A percentile compares a stretch with the other conserved stretches of the same genome.
These are phyloP conservation scores for Silene noctiflora DNA, from an alignment of 179 eudicot genomes.

Conservation along the genomic window DNA sequence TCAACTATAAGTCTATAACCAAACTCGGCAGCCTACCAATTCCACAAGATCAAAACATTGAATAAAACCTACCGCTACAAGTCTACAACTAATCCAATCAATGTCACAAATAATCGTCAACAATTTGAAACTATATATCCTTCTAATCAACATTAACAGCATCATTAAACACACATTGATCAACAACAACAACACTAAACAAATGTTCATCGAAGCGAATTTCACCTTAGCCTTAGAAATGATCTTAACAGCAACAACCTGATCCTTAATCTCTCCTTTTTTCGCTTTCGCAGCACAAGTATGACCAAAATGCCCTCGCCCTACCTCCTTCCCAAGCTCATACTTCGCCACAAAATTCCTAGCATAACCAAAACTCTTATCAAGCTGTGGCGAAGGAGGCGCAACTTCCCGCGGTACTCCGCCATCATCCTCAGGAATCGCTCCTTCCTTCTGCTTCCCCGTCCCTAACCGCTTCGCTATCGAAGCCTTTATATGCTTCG, in stretches of 20 bases:
- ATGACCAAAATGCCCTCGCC: slow-evolving; percentile 55
- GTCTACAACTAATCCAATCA: not conserved
- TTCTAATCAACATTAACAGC: not conserved
- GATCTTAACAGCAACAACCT: slow-evolving; percentile 48
- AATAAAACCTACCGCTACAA: not conserved
- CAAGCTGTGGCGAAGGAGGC: slow-evolving; percentile 22
- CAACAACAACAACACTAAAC: not conserved
- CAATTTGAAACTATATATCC: not conserved
- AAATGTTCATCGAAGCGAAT: not conserved
- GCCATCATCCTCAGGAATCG: slow-evolving; percentile 37
- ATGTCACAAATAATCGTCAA: not conserved
- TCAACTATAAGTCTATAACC: not conserved
- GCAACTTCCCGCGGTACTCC: slow-evolving; percentile 8
- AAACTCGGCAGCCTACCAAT: not conserved
- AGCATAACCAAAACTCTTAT: slow-evolving; percentile 45
- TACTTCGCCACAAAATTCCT: slow-evolving; percentile 46
- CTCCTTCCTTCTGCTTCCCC: slow-evolving; percentile 34
- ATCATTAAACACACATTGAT: not conserved
- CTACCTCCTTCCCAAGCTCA: slow-evolving; percentile 46
- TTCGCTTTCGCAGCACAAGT: slow-evolving; percentile 42
- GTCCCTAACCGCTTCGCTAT: slow-evolving; percentile 39
- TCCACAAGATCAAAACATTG: not conserved
- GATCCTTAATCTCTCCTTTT: slow-evolving; percentile 45
- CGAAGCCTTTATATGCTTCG: slow-evolving; percentile 50
- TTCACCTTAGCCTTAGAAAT: slow-evolving; percentile 49